Base-by-base conservation (phyloP, 2,329 filamentous ascomycete species). In the Sclerotinia subarctica region DNA sequence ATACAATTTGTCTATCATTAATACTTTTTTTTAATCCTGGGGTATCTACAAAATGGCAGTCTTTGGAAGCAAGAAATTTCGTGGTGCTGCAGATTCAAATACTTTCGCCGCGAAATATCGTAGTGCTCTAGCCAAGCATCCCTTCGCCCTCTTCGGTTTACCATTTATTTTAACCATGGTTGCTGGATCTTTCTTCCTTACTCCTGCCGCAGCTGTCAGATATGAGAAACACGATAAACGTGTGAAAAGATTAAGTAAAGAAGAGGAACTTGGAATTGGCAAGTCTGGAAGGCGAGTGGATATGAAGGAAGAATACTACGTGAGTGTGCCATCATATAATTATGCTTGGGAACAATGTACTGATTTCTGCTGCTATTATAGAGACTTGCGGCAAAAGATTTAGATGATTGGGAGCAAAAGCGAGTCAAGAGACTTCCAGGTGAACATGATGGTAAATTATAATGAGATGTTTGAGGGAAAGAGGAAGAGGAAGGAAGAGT, bases 361-460 rank as follows among this genome's bases (percentile, higher is more conserved):
- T 65, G 63, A 69, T 73, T 69, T 72, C 47, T 24, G 68, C 44
- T 60, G 57, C n/a, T 24, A 54, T 24, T 53, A 68, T 79, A 95
- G 91, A 87, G 88, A 80, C 82, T 92, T 51, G 91, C 92, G 73
- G 91, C 92, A 44, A 96, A 96, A 79, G 95, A 98, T 77, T 81
- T 98, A 70, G 94, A 99, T 76, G 86, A 93, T 77, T 99, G 95
- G 95, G 94, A 98, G 78, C 95, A 98, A 81, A 96, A 95, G 80
- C 88, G 96, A 65, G 93, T 98, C 15, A 88, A 97, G 81, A 85
- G 95, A 77, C 84, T 97, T 70, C 89, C 92, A 26, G 95, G 95
- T 73, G 96, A 99, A 79, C 90, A 87, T 70, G 94, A 99, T 78
- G 94, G 94, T 46, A 86, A 92, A 63, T 78, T 97, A 73, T 90